Evolutionary conservation across 805 yeast species (phyloP).

Genomic region (Sugiyamaella americana): DNA sequence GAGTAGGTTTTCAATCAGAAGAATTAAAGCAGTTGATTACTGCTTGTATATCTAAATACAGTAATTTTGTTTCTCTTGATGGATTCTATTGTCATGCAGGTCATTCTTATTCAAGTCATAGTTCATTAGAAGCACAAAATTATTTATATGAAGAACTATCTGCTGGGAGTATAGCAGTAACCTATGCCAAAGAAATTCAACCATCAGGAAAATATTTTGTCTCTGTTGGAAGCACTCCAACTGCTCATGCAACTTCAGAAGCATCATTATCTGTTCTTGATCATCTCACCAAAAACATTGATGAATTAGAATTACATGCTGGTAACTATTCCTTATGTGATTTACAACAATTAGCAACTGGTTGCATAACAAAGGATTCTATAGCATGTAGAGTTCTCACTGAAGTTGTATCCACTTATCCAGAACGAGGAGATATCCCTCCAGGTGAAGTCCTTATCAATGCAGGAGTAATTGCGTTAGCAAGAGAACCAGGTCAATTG

Average conservation of each 20-base stretch:
- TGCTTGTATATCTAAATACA: conserved; percentile 25
- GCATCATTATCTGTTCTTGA: conserved; percentile 9
- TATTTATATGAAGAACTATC: conserved; percentile 50
- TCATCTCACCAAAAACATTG: conserved; percentile 23
- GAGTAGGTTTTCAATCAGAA: conserved; percentile 36
- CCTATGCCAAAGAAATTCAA: conserved; percentile 32
- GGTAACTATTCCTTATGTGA: conserved; percentile 74
- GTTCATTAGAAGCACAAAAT: conserved; percentile 41
- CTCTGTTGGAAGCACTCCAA: conserved; percentile 81
- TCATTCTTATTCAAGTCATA: conserved; percentile 53
- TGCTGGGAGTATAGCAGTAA: conserved; percentile 51
- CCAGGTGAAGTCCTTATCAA: conserved; percentile 62
- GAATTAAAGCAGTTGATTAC: conserved; percentile 36
- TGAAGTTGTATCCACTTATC: conserved; percentile 54
- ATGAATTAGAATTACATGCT: conserved; percentile 60
- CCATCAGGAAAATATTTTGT: conserved; percentile 40
- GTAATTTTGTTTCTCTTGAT: conserved; percentile 38
- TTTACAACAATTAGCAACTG: conserved; percentile 67
- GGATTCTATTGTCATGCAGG: conserved; percentile 83
- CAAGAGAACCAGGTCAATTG: conserved; percentile 55
- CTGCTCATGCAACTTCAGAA: conserved; percentile 50
- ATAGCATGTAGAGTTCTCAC: conserved; percentile 52
- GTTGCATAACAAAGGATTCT: conserved; percentile 41
- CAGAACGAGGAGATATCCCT: conserved; percentile 42
- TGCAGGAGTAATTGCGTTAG: conserved; percentile 66